These are phyloP conservation scores for Adansonia gregorii DNA, from an alignment of 441 rosid genomes.

Conservation along the genomic window DNA sequence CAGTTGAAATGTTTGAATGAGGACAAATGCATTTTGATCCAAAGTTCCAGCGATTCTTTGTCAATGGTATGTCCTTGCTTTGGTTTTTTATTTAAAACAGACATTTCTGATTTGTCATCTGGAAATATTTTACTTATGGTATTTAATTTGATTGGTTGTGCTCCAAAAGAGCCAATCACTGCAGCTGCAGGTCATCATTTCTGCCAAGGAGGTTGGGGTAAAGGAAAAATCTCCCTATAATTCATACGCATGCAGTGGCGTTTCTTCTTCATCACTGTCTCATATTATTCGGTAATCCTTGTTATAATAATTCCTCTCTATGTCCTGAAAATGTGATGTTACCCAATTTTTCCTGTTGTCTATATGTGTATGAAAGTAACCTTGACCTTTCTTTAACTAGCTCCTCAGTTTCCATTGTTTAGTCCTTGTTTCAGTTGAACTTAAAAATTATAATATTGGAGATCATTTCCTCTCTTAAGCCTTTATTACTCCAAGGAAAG, in stretches of 20 bases:
- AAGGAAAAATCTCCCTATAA: constrained; percentile 85
- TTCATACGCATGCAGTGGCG: constrained; percentile 63
- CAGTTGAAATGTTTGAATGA: constrained; percentile 68
- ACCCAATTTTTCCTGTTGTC: not conserved
- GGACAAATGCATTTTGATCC: constrained; percentile 73
- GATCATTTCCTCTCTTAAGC: not conserved
- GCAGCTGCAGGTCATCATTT: constrained; percentile 66
- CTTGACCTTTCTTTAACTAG: not conserved
- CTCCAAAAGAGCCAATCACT: constrained; percentile 64
- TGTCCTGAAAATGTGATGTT: not conserved
- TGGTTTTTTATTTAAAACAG: constrained; percentile 7
- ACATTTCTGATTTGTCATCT: constrained; percentile 12
- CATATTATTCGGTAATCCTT: constrained; percentile 74
- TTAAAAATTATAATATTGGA: not conserved
- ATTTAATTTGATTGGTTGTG: constrained; percentile 18
- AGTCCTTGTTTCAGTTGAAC: not conserved
- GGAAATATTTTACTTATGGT: constrained; percentile 22
- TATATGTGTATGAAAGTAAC: not conserved
- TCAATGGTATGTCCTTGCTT: constrained; percentile 54
- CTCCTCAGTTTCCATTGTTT: not conserved
- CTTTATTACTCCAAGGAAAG: not conserved
- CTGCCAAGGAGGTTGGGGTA: constrained; percentile 89
- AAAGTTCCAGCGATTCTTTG: constrained; percentile 63
- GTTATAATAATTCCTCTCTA: not conserved
- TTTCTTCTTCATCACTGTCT: constrained; percentile 73